Conservation (phyloP, 2,329 filamentous ascomycete genomes). For the Sphaerostilbella broomeana region DNA sequence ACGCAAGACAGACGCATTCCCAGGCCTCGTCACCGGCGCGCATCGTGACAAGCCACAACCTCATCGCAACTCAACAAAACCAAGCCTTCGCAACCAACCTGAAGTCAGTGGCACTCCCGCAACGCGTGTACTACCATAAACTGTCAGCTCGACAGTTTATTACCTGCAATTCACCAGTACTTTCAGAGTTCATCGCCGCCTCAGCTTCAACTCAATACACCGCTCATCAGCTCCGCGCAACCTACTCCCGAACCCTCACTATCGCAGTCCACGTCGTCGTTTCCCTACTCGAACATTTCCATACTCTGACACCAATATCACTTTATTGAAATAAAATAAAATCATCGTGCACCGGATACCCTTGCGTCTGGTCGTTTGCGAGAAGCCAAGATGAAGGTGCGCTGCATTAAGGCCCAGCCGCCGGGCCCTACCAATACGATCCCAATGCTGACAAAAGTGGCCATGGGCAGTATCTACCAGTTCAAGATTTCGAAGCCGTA, state of each 20-base stretch:
- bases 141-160: conserved; percentile 14
- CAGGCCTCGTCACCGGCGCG: neutral
- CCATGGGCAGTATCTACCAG: conserved; percentile 69
- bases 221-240: neutral
- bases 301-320: no score
- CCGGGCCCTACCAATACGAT: neutral
- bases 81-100: no score
- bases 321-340: no score
- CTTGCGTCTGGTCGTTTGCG: neutral
- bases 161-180: conserved; percentile 5
- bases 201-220: no score
- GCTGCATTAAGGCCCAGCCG: conserved; percentile 12
- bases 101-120: no score
- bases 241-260: neutral
- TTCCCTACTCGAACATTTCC: no score
- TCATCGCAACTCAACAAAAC: no score
- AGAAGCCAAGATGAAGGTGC: conserved; percentile 33
- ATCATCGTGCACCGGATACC: no score
- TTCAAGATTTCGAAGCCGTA: conserved; percentile 85
- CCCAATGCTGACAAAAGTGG: conserved; percentile 16
- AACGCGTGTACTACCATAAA: conserved; percentile 4
- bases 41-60: no score
- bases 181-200: no score
- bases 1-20: neutral
- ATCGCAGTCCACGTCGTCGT: neutral